These are phyloP conservation scores for Lichenothelia convexa DNA, from an alignment of 495 filamentous ascomycete species.

Conservation along the genomic window DNA sequence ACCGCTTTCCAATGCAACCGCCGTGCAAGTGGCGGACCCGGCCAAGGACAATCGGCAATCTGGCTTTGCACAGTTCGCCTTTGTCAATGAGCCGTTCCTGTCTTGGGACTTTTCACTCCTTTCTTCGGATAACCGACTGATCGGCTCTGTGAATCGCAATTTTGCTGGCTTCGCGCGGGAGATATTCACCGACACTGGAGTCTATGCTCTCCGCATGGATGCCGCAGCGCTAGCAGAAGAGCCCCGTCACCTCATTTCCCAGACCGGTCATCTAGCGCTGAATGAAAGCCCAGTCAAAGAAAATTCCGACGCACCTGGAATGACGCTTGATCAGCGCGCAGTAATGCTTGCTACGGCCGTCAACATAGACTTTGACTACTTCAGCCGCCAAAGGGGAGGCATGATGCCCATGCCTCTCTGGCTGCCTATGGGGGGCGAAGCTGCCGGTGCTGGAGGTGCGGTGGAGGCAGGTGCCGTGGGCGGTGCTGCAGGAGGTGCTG, in stretches of 20 bases:
- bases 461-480: conserved; percentile 22
- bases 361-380: conserved; percentile 57
- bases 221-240: conserved; percentile 30
- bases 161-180: conserved; percentile 53
- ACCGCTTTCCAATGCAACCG: conserved; percentile 30
- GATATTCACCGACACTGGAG: conserved; percentile 53
- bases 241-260: conserved; percentile 23
- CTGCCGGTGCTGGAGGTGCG: conserved; percentile 25
- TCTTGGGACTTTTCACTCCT: conserved; percentile 25
- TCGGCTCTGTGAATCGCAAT: conserved; percentile 50
- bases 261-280: conserved; percentile 9
- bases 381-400: conserved; percentile 38
- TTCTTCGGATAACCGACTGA: conserved; percentile 12
- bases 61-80: conserved; percentile 43
- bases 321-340: conserved; percentile 54
- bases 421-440: conserved; percentile 34
- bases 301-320: conserved; percentile 23
- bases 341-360: conserved; percentile 57
- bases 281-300: conserved; percentile 3
- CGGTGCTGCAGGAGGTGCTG: conserved; percentile 12
- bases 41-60: conserved; percentile 20
- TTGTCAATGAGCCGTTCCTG: conserved; percentile 27
- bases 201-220: conserved; percentile 54
- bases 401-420: conserved; percentile 40
- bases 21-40: conserved; percentile 22